Evolutionary conservation across 192 early-diverging fungal genomes (phyloP), one percentile per base, ranked within the genome.

Genomic region (Coemansia sp.): DNA sequence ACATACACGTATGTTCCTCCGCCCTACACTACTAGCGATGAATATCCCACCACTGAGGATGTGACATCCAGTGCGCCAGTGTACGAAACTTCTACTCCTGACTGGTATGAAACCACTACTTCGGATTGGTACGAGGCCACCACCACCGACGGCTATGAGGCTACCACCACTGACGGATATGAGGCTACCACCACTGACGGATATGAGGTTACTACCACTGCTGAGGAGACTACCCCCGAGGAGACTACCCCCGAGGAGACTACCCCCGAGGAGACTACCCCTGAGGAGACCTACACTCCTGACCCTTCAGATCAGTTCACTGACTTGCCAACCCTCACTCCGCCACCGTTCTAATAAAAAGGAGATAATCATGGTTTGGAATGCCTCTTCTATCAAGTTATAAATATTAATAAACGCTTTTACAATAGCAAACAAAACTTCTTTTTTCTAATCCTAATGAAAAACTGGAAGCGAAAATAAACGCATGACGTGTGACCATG

Each of bases 11-110:
- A 51, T 12, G 22, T 48, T 13, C 26, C 66, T 0, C 48, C 61
- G 5, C 60, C 47, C 18, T 74, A 74, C 19, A 41, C 42, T 13
- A 74, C 72, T 7, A 59, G 61, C 51, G 51, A 54, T 54, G 51
- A 26, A 18, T 54, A 54, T 26, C 11, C 51, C 26, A 54, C 56
- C 26, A 21, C 11, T 11, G 58, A n/a, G 51, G 62, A 69, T 39
- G 51, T 21, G 41, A 62, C 61, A 1, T 63, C 60, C 7, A 32
- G 40, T 39, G 37, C 51, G 6, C 22, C 41, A 43, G 52, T 58
- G 15, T 65, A 61, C 40, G 56, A 51, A 48, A 42, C 57, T 7
- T 26, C 69, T 26, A 16, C 69, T 12, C 45, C 42, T 41, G 55
- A 10, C 46, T 65, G 65, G 37, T 36, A 49, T 26, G 39, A 41